Conservation (phyloP, 371 early-diverging fungal genomes). For the Mortierella polycephala region DNA sequence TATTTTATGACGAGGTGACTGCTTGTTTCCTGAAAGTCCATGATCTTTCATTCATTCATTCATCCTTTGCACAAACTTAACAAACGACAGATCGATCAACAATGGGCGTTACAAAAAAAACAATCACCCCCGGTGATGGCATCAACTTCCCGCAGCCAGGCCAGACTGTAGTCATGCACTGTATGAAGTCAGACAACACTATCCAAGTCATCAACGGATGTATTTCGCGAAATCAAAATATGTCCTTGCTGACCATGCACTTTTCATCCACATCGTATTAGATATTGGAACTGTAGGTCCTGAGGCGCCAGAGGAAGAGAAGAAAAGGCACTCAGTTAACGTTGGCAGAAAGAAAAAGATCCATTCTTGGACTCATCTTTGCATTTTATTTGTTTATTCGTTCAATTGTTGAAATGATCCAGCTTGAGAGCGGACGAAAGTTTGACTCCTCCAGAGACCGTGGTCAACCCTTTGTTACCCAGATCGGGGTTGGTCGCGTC, state of each 20-base stretch:
- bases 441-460: slow-evolving; percentile 94
- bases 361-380: not conserved
- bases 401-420: not conserved
- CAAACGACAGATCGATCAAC: not conserved
- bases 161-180: slow-evolving; percentile 79
- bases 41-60: not conserved
- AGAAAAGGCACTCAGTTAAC: too few relatives aligned
- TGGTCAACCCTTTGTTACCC: slow-evolving; percentile 79
- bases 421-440: slow-evolving; percentile 74
- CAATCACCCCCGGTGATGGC: slow-evolving; percentile 79
- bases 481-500: slow-evolving; percentile 94
- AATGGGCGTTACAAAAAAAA: slow-evolving; percentile 53
- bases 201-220: slow-evolving; percentile 11
- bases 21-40: too few relatives aligned
- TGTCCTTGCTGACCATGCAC: not conserved
- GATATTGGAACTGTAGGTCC: slow-evolving; percentile 42
- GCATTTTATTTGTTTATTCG: too few relatives aligned
- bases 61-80: not conserved
- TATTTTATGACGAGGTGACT: too few relatives aligned
- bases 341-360: too few relatives aligned
- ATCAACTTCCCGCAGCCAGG: slow-evolving; percentile 89
- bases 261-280: not conserved
- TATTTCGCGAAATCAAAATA: not conserved
- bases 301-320: not conserved
- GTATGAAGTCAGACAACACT: slow-evolving; percentile 61